Conservation (phyloP, 345 rosid species). For the Lenwebbia sp. region DNA sequence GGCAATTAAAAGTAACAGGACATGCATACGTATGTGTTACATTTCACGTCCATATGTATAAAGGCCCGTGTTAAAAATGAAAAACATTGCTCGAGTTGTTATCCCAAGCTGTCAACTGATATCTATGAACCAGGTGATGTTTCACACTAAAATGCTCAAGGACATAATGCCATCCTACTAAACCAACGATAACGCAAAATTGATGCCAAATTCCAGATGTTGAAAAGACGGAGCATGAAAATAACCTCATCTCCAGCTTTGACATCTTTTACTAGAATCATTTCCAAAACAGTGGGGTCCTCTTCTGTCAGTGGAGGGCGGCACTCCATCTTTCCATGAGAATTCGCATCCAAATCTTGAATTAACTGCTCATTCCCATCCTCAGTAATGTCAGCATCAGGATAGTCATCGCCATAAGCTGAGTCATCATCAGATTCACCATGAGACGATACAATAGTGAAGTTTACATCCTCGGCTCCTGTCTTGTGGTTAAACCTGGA, state of each 20-base stretch:
- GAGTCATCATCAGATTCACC: conserved; percentile 35
- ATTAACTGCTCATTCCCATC: not conserved
- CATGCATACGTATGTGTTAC: not conserved
- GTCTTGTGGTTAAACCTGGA: conserved; percentile 90
- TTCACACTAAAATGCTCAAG: not conserved
- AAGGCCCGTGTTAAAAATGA: not conserved
- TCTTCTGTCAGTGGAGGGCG: conserved; percentile 10
- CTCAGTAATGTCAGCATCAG: conserved; percentile 1
- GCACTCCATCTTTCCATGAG: conserved; percentile 4
- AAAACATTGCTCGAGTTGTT: not conserved
- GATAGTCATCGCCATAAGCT: conserved; percentile 21
- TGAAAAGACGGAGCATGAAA: not conserved
- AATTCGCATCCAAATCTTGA: conserved; percentile 5
- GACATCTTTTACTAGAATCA: conserved; percentile 86
- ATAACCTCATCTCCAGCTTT: conserved; percentile 67
- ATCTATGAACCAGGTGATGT: not conserved
- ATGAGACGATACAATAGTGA: conserved; percentile 38
- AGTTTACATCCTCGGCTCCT: conserved; percentile 82
- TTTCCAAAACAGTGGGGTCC: conserved; percentile 41
- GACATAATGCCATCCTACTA: not conserved
- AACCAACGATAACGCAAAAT: not conserved
- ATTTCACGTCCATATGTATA: not conserved
- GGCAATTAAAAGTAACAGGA: not conserved
- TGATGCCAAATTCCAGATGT: not conserved
- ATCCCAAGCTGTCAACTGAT: not conserved